Evolutionary conservation across 2,329 filamentous ascomycete genomes (phyloP).

Genomic region (Mollisia scopiformis): DNA sequence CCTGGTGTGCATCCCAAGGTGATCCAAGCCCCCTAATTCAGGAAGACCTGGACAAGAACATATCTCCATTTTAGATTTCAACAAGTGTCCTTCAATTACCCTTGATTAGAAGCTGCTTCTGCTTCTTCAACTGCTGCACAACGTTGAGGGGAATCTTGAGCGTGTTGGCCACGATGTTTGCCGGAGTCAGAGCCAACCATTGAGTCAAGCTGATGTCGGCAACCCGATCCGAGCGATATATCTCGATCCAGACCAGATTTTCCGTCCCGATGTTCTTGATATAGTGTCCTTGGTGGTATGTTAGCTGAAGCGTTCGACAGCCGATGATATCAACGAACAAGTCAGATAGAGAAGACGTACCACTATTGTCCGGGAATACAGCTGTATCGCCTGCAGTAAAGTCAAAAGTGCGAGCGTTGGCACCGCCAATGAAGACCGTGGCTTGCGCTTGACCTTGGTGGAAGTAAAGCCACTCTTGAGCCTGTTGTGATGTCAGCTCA

Average conservation of each 20-base stretch:
- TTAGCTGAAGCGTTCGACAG: not conserved
- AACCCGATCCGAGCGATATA: slow-evolving; percentile 70
- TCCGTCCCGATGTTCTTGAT: slow-evolving; percentile 69
- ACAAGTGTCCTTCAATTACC: slow-evolving; percentile 11
- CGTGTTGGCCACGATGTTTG: slow-evolving; percentile 61
- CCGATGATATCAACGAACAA: not conserved
- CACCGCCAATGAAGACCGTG: slow-evolving; percentile 65
- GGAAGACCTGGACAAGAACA: too few relatives aligned
- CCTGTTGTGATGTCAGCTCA: slow-evolving; percentile 42
- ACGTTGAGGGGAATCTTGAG: slow-evolving; percentile 62
- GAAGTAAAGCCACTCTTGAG: slow-evolving; percentile 75
- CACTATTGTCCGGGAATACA: slow-evolving; percentile 67
- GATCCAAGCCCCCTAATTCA: too few relatives aligned
- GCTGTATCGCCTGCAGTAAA: slow-evolving; percentile 69
- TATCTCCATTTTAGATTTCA: not conserved
- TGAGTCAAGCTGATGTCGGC: slow-evolving; percentile 69
- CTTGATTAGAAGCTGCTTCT: slow-evolving; percentile 61
- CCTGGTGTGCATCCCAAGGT: not conserved
- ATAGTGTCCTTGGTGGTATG: slow-evolving; percentile 55
- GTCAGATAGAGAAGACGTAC: slow-evolving; percentile 37
- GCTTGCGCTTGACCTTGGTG: slow-evolving; percentile 63
- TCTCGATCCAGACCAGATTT: slow-evolving; percentile 68
- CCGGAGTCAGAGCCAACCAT: slow-evolving; percentile 70
- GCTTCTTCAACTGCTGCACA: slow-evolving; percentile 60
- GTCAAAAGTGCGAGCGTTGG: slow-evolving; percentile 67